These are phyloP conservation scores for Megacollybia platyphylla DNA, from an alignment of 1,284 basidiomycete species.

Conservation along the genomic window DNA sequence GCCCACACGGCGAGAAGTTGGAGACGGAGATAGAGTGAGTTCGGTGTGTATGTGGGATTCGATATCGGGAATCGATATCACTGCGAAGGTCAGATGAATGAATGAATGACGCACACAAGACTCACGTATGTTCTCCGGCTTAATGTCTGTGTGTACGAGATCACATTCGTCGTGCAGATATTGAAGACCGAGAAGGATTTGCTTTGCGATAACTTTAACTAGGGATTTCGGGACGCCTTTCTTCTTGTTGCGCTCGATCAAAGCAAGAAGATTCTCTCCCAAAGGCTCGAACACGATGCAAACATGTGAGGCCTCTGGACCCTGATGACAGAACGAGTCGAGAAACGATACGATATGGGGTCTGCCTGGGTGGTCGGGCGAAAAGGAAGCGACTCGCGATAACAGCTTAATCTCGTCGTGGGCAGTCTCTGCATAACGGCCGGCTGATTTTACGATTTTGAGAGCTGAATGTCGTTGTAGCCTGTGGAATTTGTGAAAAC, in stretches of 20 bases:
- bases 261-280: conserved; percentile 75
- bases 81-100: conserved; percentile 21
- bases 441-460: conserved; percentile 87
- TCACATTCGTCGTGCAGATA: conserved; percentile 87
- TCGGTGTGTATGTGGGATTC: conserved; percentile 59
- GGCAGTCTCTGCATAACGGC: conserved; percentile 78
- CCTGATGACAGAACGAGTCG: conserved; percentile 69
- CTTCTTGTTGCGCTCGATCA: conserved; percentile 81
- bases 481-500: conserved; percentile 17
- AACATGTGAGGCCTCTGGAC: conserved; percentile 62
- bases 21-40: conserved; percentile 50
- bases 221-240: conserved; percentile 71
- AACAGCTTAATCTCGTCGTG: conserved; percentile 86
- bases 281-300: conserved; percentile 90
- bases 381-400: conserved; percentile 62
- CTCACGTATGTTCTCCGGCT: conserved; percentile 86
- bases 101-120: conserved; percentile 10
- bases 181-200: conserved; percentile 79
- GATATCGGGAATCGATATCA: conserved; percentile 67
- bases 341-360: conserved; percentile 74
- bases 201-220: conserved; percentile 75
- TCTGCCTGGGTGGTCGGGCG: conserved; percentile 57
- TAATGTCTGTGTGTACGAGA: conserved; percentile 81
- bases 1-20: conserved; percentile 58
- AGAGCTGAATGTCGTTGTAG: conserved; percentile 71